phyloP scores from a whole-genome alignment of 768 basidiomycete species.

The Lyophyllum semitale region DNA sequence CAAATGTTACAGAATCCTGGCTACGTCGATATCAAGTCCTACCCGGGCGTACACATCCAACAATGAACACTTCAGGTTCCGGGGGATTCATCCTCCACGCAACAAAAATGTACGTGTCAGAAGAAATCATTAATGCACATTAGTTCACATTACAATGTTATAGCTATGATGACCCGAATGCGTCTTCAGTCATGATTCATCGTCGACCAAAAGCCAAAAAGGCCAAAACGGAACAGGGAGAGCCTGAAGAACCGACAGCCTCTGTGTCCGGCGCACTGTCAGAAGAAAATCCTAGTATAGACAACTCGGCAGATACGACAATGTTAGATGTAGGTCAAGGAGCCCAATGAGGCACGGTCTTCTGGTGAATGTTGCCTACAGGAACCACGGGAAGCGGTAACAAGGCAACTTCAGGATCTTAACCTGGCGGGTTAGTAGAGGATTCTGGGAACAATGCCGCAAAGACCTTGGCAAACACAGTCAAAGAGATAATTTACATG shows the following conservation, averaged over 20 bases:
- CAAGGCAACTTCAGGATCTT: not conserved
- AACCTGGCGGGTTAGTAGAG: not conserved
- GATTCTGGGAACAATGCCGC: slow-evolving; percentile 32
- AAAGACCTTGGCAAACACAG: slow-evolving; percentile 25
- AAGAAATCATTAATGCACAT: not conserved
- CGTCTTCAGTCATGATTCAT: slow-evolving; percentile 53
- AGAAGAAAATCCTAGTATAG: slow-evolving; percentile 3
- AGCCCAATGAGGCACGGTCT: slow-evolving; percentile 9
- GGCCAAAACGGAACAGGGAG: slow-evolving; percentile 19
- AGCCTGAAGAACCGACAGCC: not conserved
- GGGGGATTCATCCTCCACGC: slow-evolving; percentile 87
- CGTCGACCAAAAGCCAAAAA: slow-evolving; percentile 45
- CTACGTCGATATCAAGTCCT: slow-evolving; percentile 89
- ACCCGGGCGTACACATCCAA: slow-evolving; percentile 96
- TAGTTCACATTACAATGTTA: not conserved
- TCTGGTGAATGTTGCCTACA: slow-evolving; percentile 24
- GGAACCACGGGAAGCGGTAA: not conserved
- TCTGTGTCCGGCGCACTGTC: not conserved
- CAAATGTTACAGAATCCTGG: slow-evolving; percentile 85
- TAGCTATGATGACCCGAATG: slow-evolving; percentile 69
- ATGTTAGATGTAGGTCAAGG: slow-evolving; percentile 12
- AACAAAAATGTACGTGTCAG: slow-evolving; percentile 71
- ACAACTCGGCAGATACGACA: slow-evolving; percentile 10
- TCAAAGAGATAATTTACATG: not conserved
- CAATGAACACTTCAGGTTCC: slow-evolving; percentile 86